Evolutionary conservation across 805 yeast genomes (phyloP).

Genomic region (Yamadazyma takamatsuzukensis): DNA sequence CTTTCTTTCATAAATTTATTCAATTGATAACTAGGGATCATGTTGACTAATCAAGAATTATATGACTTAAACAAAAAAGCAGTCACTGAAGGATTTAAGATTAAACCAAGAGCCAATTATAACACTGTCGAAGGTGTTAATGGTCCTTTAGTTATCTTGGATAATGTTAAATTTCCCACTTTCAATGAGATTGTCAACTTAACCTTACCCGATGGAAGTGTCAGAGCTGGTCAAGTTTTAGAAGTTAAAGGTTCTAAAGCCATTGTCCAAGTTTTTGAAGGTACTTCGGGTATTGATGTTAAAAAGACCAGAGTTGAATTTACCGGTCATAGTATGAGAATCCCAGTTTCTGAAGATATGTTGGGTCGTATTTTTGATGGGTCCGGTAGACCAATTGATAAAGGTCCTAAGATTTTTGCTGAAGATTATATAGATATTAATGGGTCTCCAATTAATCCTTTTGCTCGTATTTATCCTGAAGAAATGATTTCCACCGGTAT

Average conservation of each 20-base stretch:
- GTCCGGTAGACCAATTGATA: slow-evolving; percentile 97
- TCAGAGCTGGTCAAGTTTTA: slow-evolving; percentile 95
- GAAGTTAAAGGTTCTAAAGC: slow-evolving; percentile 98
- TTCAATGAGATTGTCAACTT: slow-evolving; percentile 95
- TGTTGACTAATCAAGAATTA: slow-evolving; percentile 42
- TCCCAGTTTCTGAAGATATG: slow-evolving; percentile 95
- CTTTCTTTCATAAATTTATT: neutral
- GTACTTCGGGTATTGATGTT: slow-evolving; percentile 98
- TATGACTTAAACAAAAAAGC: slow-evolving; percentile 87
- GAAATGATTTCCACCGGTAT: slow-evolving; percentile 99
- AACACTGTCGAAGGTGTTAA: slow-evolving; percentile 98
- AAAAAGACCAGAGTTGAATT: slow-evolving; percentile 96
- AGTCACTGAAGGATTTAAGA: slow-evolving; percentile 84
- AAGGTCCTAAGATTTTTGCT: slow-evolving; percentile 97
- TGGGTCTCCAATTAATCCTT: slow-evolving; percentile 98
- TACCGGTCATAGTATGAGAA: slow-evolving; percentile 90
- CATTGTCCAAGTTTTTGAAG: slow-evolving; percentile 97
- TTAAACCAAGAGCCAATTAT: slow-evolving; percentile 87
- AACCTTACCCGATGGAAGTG: slow-evolving; percentile 92
- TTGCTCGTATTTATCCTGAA: slow-evolving; percentile 97
- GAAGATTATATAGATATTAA: slow-evolving; percentile 98
- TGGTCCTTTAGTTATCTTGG: slow-evolving; percentile 87
- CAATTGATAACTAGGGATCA: slow-evolving; percentile 13
- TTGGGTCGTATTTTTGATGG: slow-evolving; percentile 98
- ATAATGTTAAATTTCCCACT: slow-evolving; percentile 52